Evolutionary conservation across 2,329 filamentous ascomycete genomes (phyloP).

Genomic region (Arthrobotrys sinensis): DNA sequence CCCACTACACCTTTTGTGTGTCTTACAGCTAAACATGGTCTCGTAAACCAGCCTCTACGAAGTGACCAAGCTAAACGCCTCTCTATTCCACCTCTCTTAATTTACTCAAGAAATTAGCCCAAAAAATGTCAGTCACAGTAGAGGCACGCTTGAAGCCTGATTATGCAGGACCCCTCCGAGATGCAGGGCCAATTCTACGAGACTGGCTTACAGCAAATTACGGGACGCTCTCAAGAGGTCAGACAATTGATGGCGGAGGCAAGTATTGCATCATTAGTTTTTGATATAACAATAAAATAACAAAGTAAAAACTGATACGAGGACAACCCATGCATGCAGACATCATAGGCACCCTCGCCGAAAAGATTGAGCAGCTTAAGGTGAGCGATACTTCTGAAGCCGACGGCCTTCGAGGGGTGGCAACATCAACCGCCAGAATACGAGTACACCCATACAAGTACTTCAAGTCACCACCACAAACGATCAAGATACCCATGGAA

Average conservation of each 20-base stretch:
- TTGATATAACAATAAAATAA: background rate
- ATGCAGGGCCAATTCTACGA: constrained; percentile 25
- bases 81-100: background rate
- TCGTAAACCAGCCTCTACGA: background rate
- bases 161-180: constrained; percentile 19
- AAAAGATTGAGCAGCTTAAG: constrained; percentile 33
- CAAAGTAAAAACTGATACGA: constrained; percentile 18
- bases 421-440: constrained; percentile 43
- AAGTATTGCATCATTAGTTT: constrained; percentile 9
- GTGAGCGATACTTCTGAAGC: constrained; percentile 43
- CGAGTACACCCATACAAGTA: constrained; percentile 57
- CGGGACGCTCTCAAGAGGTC: constrained; percentile 26
- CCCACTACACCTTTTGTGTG: background rate
- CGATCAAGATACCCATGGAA: constrained; percentile 42
- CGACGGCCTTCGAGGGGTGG: constrained; percentile 5
- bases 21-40: background rate
- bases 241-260: constrained; percentile 37
- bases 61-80: background rate
- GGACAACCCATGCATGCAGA: constrained; percentile 10
- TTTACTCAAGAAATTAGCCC: background rate
- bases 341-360: constrained; percentile 30
- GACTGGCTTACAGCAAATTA: constrained; percentile 40
- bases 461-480: constrained; percentile 42
- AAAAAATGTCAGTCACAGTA: constrained; percentile 41
- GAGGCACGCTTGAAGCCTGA: constrained; percentile 31